Evolutionary conservation across 2,329 filamentous ascomycete genomes (phyloP), one percentile per base, ranked within the genome.

Genomic region (Xylariaceae sp.): DNA sequence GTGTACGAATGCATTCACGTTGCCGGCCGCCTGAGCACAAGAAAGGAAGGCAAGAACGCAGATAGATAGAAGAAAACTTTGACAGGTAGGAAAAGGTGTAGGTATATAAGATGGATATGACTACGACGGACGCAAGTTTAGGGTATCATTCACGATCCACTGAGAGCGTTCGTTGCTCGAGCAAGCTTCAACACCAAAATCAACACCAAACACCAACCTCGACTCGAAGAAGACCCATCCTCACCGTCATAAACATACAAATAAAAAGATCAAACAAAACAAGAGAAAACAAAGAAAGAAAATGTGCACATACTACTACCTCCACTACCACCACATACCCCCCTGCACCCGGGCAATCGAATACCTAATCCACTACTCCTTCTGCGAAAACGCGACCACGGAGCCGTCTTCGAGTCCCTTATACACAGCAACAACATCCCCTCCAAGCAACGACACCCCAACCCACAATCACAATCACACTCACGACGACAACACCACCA

Each of bases 231-330:
- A n/a, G n/a, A n/a, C n/a, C n/a, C n/a, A n/a, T 17, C 17, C 17
- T 17, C 17, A 17, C 17, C 17, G n/a, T n/a, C n/a, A 41, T 13
- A 9, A 11, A 41, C 9, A 9, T 13, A 13, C 11, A 51, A 35
- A 23, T 8, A 34, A 10, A 15, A 13, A 35, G 5, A n/a, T 30
- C 48, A 30, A 18, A 49, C 45, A 49, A 48, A 18, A 1, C 18
- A 51, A 51, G n/a, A 51, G 2, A 8, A 35, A 30, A 11, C n/a
- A 10, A 56, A 47, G 50, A 45, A 18, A 17, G 17, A 54, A 35
- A 39, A 83, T 83, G 81, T 82, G 80, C 65, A 76, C 73, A 61
- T 78, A 77, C 69, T 77, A 78, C 62, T 78, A 78, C 65, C 72
- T 80, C 48, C 80, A 82, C 66, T 76, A 80, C 67, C 80, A 83